These are phyloP conservation scores for Malassezia equina DNA, from an alignment of 1,284 basidiomycete genomes.

Conservation along the genomic window DNA sequence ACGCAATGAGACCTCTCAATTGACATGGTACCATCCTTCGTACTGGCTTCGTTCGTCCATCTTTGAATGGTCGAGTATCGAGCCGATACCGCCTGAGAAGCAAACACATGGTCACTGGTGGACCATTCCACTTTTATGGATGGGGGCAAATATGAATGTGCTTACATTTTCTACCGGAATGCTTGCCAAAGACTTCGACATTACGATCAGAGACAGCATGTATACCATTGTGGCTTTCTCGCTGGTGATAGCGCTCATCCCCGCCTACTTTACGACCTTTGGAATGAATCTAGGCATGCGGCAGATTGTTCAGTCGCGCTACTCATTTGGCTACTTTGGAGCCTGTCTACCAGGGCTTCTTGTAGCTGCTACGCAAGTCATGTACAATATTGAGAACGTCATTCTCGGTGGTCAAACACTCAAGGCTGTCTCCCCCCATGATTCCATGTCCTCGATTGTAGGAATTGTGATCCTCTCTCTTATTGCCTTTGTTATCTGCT, in stretches of 20 bases:
- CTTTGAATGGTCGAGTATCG: slow-evolving; percentile 1
- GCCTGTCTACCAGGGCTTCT: slow-evolving; percentile 55
- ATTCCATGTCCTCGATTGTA: slow-evolving; percentile 52
- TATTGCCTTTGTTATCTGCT: slow-evolving; percentile 67
- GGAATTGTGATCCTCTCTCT: slow-evolving; percentile 76
- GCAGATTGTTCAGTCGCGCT: slow-evolving; percentile 55
- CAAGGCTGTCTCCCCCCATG: slow-evolving; percentile 45
- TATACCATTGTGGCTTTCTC: slow-evolving; percentile 48
- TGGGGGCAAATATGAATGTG: slow-evolving; percentile 9
- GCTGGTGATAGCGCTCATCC: slow-evolving; percentile 42
- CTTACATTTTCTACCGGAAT: slow-evolving; percentile 56
- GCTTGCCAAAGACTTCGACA: slow-evolving; percentile 54
- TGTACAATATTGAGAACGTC: slow-evolving; percentile 57
- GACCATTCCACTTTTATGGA: background rate
- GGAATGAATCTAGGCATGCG: slow-evolving; percentile 58
- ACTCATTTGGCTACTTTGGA: slow-evolving; percentile 56
- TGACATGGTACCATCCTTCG: background rate
- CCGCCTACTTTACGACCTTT: slow-evolving; percentile 46
- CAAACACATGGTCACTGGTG: background rate
- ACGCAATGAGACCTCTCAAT: background rate
- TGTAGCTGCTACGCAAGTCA: slow-evolving; percentile 28
- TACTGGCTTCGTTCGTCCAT: background rate
- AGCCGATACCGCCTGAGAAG: background rate
- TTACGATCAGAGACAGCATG: slow-evolving; percentile 52
- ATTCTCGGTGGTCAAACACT: slow-evolving; percentile 50